Base-by-base conservation (phyloP, 2,329 filamentous ascomycete species). In the Colletotrichum sp. region DNA sequence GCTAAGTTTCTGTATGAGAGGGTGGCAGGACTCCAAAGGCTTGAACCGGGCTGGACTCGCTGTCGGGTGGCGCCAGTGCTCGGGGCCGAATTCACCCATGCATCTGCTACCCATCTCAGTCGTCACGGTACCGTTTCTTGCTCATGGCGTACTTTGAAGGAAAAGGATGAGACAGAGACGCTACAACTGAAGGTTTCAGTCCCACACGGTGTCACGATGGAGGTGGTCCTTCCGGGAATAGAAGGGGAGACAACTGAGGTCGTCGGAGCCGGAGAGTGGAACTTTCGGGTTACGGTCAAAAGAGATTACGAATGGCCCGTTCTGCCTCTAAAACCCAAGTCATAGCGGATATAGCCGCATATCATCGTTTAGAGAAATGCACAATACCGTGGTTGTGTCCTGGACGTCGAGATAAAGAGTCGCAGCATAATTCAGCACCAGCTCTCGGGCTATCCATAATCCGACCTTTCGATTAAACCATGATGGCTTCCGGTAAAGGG, bases 1-100 rank as follows among this genome's bases (percentile, higher is more conserved):
- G 83, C 81, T 6, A 81, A 83, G 12, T 87, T 85, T 75, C 80
- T 87, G 36, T 82, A 85, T 32, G 77, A 80, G 18, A 36, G 77
- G 3, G 55, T 82, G 8, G 79, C 80, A 0, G 81, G 81, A 1
- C 13, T 82, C 1, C 77, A 78, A 7, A 72, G 72, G 5, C 4
- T 80, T 7, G 78, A 78, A 1, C 70, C 79, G 1, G 81, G 81
- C 0, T 83, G 80, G 81, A 81, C 26, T 26, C 52, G 55, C 12
- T 65, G 26, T 6, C 34, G 66, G 52, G 71, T 71, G 4, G 43
- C 48, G 36, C 72, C 72, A n/a, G 21, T 60, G 2, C 21, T 70
- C 12, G 72, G 75, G 0, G 75, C 52, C 1, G 70, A 58, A 30
- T 66, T 78, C 7, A 24, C 48, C n/a, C 16, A 58, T 24, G 70